Base-by-base conservation (phyloP, 2,329 filamentous ascomycete genomes). In the Apiospora aurea region DNA sequence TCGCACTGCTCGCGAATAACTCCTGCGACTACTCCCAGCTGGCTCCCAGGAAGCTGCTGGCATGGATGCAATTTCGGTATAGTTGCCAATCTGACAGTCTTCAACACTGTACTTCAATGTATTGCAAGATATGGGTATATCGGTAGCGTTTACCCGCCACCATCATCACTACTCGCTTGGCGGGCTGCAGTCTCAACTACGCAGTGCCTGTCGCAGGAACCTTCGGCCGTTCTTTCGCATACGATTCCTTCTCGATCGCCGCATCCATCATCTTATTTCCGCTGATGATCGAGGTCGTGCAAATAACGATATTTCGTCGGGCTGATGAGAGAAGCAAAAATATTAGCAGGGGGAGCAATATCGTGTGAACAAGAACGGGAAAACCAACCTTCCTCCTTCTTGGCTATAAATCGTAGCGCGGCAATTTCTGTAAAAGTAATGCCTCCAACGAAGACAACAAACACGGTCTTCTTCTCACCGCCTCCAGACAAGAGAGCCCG, bases 401-500 rank as follows among this genome's bases (percentile, higher is more conserved):
- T 91, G 13, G 93, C 94, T 76, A 99, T 92, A 80, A 97, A 98
- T 71, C 97, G 89, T 79, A 99, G 81, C 26, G 97, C 96, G 53
- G 97, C 95, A 80, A 99, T 96, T 83, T 99, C 96, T 0, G 96
- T 96, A 79, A 97, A 97, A 0, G 95, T 98, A 71, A 99, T 93
- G 1, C 96, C 97, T n/a, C 96, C 96, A 24, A 99, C 85, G 82
- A 98, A 98, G 76, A 98, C 97, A n/a, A 99, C 92, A 79, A 98
- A 94, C 0, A 97, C 92, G 0, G 93, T 96, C 85, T 97, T 97
- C 80, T 91, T 91, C 69, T 90, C 90, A 21, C 89, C 89, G 68
- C 86, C 90, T 0, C 95, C 94, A 67, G 94, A 94, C 51, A 99
- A 85, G 38, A 97, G 89, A 73, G 94, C 92, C 71, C 95, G 88